Evolutionary conservation across 805 yeast genomes (phyloP), one percentile per base, ranked within the genome.

Genomic region (Kodamaea kakaduensis): DNA sequence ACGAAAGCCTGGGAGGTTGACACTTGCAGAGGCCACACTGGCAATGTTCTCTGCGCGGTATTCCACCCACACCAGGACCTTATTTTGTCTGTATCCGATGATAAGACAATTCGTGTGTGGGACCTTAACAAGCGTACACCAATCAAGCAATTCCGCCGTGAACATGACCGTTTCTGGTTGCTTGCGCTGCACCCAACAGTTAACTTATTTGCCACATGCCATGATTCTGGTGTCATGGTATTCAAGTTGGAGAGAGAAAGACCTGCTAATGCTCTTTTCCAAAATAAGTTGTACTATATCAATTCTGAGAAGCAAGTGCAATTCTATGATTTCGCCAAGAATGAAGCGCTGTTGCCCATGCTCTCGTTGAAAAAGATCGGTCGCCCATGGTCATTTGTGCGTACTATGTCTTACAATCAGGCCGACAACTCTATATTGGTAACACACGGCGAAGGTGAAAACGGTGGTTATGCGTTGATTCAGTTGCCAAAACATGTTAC

Each of bases 1-100:
- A 80, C 95, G 23, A 87, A 89, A 64, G 98, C 98, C 16, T 93
- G 97, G 97, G 98, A 94, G 61, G 95, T 94, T 41, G 99, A 93
- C 58, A 85, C 97, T 17, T 90, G 97, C 62, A 78, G 98, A 55
- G 98, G 98, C 38, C 99, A 93, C 62, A 85, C 96, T 18, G 89
- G 89, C 54, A 88, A 85, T 58, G 96, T 93, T 34, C 79, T 88
- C 34, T 72, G 93, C 59, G 88, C 86, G 24, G 67, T 84, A 34
- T 94, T 94, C 76, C 96, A 93, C 58, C 97, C 97, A 26, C 78
- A 80, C 45, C 93, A 87, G 61, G 96, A 93, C 50, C 69, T 90
- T 55, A 88, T 93, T 45, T 69, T 93, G 34, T 89, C 97, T 22
- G 95, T 88, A 27, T 84, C 95, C 47, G 97, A 93, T 59, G 99